Evolutionary conservation across 1,284 basidiomycete species (phyloP).

Genomic region (Tremellales sp.): DNA sequence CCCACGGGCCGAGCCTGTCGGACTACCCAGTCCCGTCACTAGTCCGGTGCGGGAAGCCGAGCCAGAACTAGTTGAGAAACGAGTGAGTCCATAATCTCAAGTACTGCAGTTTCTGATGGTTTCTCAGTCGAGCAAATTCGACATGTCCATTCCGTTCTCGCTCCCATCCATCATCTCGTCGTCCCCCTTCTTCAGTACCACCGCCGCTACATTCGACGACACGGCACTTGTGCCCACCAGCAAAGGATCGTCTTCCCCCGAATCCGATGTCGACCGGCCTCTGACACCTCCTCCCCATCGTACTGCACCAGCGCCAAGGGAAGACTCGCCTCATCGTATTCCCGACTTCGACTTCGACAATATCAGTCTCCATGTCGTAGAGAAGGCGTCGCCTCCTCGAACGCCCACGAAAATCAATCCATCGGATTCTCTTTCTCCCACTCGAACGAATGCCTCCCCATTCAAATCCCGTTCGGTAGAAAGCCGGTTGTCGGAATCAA

Average conservation of each 20-base stretch:
- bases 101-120: neutral
- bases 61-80: conserved; percentile 15
- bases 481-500: neutral
- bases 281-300: conserved; percentile 37
- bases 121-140: conserved; percentile 22
- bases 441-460: neutral
- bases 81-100: conserved; percentile 19
- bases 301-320: conserved; percentile 5
- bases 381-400: conserved; percentile 6
- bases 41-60: conserved; percentile 10
- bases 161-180: conserved; percentile 36
- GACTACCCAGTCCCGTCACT: conserved; percentile 35
- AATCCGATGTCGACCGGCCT: conserved; percentile 18
- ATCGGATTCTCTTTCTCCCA: neutral
- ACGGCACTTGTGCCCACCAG: conserved; percentile 6
- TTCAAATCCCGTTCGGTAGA: neutral
- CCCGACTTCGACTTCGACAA: conserved; percentile 44
- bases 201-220: conserved; percentile 3
- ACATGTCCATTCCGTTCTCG: conserved; percentile 32
- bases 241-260: conserved; percentile 5
- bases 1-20: conserved; percentile 28
- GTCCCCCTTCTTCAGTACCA: conserved; percentile 33
- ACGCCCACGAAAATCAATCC: neutral
- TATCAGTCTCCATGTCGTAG: conserved; percentile 20
- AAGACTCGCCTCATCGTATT: conserved; percentile 41